These are phyloP conservation scores for Sicyos baderoa DNA, from an alignment of 306 rosid species.

Conservation along the genomic window DNA sequence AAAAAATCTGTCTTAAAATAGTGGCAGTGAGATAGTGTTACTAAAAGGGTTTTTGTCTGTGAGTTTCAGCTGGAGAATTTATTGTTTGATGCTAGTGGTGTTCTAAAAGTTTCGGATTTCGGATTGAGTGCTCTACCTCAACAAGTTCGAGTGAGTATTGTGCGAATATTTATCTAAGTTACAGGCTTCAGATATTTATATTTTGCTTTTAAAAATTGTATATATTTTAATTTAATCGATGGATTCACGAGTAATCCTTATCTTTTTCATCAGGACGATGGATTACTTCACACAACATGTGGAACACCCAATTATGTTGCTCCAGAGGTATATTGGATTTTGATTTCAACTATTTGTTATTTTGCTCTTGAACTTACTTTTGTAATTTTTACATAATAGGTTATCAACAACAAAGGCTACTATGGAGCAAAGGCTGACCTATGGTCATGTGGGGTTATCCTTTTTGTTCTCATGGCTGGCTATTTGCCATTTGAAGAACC, in stretches of 20 bases:
- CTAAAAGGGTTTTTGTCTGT: conserved; percentile 22
- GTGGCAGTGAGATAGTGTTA: not conserved
- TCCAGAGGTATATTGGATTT: conserved; percentile 66
- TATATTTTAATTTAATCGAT: not conserved
- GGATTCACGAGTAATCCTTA: conserved; percentile 5
- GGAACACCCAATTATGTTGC: conserved; percentile 99
- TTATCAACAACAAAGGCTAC: conserved; percentile 83
- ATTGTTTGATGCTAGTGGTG: conserved; percentile 61
- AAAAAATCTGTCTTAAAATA: not conserved
- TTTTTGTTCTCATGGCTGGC: conserved; percentile 88
- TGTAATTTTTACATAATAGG: conserved; percentile 42
- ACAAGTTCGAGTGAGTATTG: conserved; percentile 74
- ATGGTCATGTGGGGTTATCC: conserved; percentile 96
- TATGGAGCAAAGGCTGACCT: conserved; percentile 89
- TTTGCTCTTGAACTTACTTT: conserved; percentile 13
- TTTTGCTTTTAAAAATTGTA: not conserved
- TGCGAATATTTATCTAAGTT: conserved; percentile 1
- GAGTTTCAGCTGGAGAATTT: conserved; percentile 74
- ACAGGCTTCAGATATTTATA: not conserved
- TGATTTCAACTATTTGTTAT: not conserved
- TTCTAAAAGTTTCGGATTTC: conserved; percentile 89
- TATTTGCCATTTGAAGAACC: conserved; percentile 87
- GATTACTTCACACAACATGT: conserved; percentile 89
- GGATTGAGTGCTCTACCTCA: conserved; percentile 94
- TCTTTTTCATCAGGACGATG: conserved; percentile 55